Conservation (phyloP, 805 yeast species). For the Nakazawaea wyomingensis region DNA sequence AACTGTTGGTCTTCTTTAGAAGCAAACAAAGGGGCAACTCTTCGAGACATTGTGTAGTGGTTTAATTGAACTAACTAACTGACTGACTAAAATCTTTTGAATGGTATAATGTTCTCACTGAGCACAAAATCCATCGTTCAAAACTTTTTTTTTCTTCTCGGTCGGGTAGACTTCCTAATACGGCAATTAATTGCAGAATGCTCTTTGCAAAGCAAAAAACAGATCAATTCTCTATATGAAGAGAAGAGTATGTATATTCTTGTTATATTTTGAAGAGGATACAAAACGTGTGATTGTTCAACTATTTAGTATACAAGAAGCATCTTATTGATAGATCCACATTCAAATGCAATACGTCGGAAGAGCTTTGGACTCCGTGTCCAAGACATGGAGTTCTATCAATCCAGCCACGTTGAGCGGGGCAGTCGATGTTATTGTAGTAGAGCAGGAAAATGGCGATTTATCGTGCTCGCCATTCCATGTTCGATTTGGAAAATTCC, state of each 20-base stretch:
- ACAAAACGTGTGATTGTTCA: no score
- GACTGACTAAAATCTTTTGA: no score
- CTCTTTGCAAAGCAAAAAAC: not conserved
- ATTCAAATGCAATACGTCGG: constrained; percentile 88
- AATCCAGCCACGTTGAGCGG: constrained; percentile 96
- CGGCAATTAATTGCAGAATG: not conserved
- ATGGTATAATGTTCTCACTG: not conserved
- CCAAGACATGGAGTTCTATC: constrained; percentile 94
- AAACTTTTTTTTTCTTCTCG: not conserved
- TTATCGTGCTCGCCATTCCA: constrained; percentile 94
- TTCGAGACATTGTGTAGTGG: constrained; percentile 7
- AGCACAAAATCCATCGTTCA: not conserved
- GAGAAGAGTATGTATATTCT: no score
- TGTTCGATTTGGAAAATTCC: constrained; percentile 92
- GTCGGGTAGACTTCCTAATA: not conserved
- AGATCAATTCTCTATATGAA: not conserved
- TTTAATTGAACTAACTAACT: not conserved
- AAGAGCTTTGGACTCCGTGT: constrained; percentile 88
- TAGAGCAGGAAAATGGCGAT: constrained; percentile 80
- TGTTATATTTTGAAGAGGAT: no score
- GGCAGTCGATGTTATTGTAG: constrained; percentile 93
- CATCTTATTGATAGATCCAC: no score
- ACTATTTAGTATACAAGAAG: no score
- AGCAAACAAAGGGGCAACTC: constrained; percentile 11
- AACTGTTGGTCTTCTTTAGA: constrained; percentile 71